phyloP scores from a whole-genome alignment of 495 filamentous ascomycete genomes.

The Daldinia grandis region DNA sequence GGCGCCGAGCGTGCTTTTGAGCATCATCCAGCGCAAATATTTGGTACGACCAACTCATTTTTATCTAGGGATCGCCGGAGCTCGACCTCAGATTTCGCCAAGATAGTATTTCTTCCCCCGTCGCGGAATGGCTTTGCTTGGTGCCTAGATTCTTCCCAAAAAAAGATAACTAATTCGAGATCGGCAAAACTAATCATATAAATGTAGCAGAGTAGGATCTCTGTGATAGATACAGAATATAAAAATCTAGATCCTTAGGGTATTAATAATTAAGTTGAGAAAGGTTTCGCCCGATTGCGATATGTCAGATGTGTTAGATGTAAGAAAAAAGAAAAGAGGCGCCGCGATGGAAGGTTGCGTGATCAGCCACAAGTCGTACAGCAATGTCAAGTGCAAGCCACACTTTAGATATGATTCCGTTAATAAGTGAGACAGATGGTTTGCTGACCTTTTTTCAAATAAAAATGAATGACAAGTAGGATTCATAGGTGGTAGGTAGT shows the following conservation, averaged over 20 bases:
- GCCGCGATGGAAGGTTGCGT: conserved; percentile 16
- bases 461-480: background rate
- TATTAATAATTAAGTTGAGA: background rate
- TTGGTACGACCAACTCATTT: conserved; percentile 69
- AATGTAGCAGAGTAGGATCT: background rate
- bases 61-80: background rate
- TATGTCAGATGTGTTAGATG: conserved; percentile 2
- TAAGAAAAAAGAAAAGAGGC: background rate
- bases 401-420: conserved; percentile 5
- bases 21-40: conserved; percentile 64
- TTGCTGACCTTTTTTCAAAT: background rate
- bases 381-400: conserved; percentile 18
- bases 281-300: background rate
- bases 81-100: conserved; percentile 1
- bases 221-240: background rate
- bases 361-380: conserved; percentile 30
- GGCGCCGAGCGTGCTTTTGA: conserved; percentile 63
- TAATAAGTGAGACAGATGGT: background rate
- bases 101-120: conserved; percentile 3
- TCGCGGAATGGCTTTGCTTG: conserved; percentile 3
- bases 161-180: background rate
- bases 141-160: background rate
- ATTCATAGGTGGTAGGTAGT: too few species aligned
- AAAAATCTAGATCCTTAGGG: background rate
- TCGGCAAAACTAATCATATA: background rate